Conservation (phyloP, 768 basidiomycete species). For the Termitomyces titanicus region DNA sequence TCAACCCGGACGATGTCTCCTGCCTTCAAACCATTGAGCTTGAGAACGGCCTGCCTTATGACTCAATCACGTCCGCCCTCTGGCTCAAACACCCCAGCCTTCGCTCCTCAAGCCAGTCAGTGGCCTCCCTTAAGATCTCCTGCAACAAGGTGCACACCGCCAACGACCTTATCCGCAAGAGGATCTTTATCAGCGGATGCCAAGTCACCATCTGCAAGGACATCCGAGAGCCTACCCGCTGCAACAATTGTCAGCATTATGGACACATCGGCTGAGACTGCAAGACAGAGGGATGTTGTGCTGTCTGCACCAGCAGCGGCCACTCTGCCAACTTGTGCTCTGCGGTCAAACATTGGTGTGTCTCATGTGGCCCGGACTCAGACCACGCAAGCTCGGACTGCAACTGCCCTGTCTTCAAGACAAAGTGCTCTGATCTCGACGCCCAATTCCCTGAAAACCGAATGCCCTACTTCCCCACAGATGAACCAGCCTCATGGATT, state of each 20-base stretch:
- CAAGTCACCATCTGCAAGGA: not conserved
- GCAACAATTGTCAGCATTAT: constrained; percentile 2
- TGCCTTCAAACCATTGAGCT: not conserved
- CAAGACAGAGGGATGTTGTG: not conserved
- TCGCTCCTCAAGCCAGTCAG: not conserved
- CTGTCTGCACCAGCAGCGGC: not conserved
- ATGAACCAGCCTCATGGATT: not conserved
- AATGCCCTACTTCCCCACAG: constrained; percentile 8
- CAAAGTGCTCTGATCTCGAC: not conserved
- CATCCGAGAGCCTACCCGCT: not conserved
- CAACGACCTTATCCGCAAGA: not conserved
- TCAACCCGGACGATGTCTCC: not conserved
- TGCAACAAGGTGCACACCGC: not conserved
- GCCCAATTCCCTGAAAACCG: constrained; percentile 2
- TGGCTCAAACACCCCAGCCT: not conserved
- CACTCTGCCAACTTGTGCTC: not conserved
- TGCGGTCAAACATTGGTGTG: not conserved
- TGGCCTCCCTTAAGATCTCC: not conserved
- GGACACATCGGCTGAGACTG: not conserved
- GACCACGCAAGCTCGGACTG: not conserved
- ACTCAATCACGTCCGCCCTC: not conserved
- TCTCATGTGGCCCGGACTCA: not conserved
- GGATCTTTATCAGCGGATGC: not conserved
- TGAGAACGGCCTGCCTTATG: not conserved
- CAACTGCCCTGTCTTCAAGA: not conserved